phyloP scores from a whole-genome alignment of 2,329 filamentous ascomycete genomes.

The Fusarium sp. region DNA sequence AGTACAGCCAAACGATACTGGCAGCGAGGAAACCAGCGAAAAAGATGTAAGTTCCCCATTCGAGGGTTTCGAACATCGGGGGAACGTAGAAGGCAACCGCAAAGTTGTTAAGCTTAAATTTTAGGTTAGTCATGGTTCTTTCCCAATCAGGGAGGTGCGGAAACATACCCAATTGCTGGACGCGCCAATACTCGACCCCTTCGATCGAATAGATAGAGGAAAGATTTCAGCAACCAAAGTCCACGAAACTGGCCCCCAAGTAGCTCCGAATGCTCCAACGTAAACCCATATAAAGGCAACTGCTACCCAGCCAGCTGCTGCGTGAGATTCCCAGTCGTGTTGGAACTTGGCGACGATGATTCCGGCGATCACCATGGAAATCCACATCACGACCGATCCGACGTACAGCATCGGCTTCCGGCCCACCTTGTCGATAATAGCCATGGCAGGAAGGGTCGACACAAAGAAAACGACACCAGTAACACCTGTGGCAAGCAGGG shows the following conservation, averaged over 20 bases:
- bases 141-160: background rate
- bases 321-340: constrained; percentile 44
- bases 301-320: constrained; percentile 50
- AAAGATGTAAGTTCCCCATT: constrained; percentile 65
- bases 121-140: background rate
- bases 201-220: constrained; percentile 54
- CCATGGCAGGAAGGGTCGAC: constrained; percentile 47
- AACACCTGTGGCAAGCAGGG: constrained; percentile 72
- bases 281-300: constrained; percentile 55
- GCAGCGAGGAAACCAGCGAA: constrained; percentile 59
- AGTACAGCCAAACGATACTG: constrained; percentile 58
- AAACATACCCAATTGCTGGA: constrained; percentile 51
- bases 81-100: constrained; percentile 56
- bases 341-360: constrained; percentile 35
- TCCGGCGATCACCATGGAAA: constrained; percentile 30
- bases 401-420: constrained; percentile 51
- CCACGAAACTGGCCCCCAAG: constrained; percentile 58
- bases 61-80: constrained; percentile 48
- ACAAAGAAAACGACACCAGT: constrained; percentile 73
- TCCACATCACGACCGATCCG: constrained; percentile 51
- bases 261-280: constrained; percentile 57
- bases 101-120: constrained; percentile 52
- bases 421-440: constrained; percentile 53
- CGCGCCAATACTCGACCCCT: constrained; percentile 54
- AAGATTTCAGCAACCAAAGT: constrained; percentile 59